These are phyloP conservation scores for Acacia crassicarpa DNA, from an alignment of 306 rosid genomes.

Conservation along the genomic window DNA sequence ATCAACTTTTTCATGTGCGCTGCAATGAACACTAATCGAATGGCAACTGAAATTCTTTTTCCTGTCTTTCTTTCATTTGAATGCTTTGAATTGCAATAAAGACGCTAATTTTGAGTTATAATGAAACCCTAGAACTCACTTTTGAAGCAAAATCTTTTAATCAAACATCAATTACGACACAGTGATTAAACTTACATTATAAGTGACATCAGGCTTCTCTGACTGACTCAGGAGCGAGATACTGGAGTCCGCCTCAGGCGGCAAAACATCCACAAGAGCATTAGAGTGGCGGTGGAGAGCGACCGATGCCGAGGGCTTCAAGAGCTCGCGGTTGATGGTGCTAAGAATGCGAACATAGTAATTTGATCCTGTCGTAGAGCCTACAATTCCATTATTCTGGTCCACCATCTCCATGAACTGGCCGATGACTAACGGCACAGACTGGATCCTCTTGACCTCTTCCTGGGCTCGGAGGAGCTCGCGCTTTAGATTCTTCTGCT, in stretches of 20 bases:
- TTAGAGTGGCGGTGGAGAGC: constrained; percentile 97
- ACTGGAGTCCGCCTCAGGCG: constrained; percentile 98
- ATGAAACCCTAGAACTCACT: constrained; percentile 12
- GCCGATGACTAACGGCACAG: constrained; percentile 94
- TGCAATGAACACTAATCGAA: neutral
- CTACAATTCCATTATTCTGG: constrained; percentile 89
- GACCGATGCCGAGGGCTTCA: constrained; percentile 93
- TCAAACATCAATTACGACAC: neutral
- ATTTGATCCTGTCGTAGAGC: constrained; percentile 97
- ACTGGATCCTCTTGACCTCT: constrained; percentile 95
- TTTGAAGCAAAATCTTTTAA: neutral
- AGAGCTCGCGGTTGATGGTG: constrained; percentile 87
- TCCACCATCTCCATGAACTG: constrained; percentile 99
- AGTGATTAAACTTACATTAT: constrained; percentile 49
- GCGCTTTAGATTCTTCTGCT: constrained; percentile 92
- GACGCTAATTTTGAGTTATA: neutral
- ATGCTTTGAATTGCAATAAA: neutral
- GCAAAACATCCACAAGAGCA: constrained; percentile 94
- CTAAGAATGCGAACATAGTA: constrained; percentile 92
- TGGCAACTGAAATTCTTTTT: neutral
- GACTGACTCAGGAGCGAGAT: constrained; percentile 97
- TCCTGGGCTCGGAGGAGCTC: constrained; percentile 97
- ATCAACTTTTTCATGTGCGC: neutral
- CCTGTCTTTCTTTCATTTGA: neutral
- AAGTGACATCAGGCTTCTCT: constrained; percentile 97